phyloP scores from a whole-genome alignment of 2,329 filamentous ascomycete species.

The Aspergillus fumigatiaffinis region DNA sequence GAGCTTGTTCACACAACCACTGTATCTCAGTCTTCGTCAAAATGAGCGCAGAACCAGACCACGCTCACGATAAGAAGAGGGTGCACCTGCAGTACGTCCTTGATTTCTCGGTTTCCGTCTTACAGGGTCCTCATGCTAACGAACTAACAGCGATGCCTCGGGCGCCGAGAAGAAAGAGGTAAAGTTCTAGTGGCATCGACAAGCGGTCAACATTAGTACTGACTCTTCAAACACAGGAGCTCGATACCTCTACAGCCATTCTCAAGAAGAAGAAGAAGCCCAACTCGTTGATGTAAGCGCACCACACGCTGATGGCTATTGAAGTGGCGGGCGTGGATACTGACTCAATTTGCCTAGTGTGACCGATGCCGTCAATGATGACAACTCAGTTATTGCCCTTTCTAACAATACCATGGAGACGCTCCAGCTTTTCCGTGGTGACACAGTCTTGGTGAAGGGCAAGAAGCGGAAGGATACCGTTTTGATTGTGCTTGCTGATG shows the following conservation, averaged over 20 bases:
- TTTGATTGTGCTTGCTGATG: slow-evolving; percentile 93
- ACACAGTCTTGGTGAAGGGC: slow-evolving; percentile 96
- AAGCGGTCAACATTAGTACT: slow-evolving; percentile 37
- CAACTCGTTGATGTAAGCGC: slow-evolving; percentile 87
- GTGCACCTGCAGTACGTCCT: slow-evolving; percentile 71
- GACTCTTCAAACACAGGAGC: slow-evolving; percentile 55
- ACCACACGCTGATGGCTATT: neutral
- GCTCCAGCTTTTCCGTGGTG: slow-evolving; percentile 95
- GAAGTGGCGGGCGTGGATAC: slow-evolving; percentile 12
- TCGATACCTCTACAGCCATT: slow-evolving; percentile 92
- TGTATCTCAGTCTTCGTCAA: slow-evolving; percentile 38
- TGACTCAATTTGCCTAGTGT: slow-evolving; percentile 58
- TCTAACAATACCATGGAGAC: slow-evolving; percentile 99
- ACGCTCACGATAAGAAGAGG: slow-evolving; percentile 69
- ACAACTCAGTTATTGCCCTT: slow-evolving; percentile 98
- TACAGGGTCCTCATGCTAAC: slow-evolving; percentile 38
- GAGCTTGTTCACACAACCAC: slow-evolving; percentile 23
- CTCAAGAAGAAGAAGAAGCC: slow-evolving; percentile 99
- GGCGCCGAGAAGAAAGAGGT: slow-evolving; percentile 83
- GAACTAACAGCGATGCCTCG: slow-evolving; percentile 68
- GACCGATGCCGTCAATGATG: slow-evolving; percentile 97
- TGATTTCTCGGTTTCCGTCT: slow-evolving; percentile 4
- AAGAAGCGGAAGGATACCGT: slow-evolving; percentile 99
- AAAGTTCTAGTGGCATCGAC: slow-evolving; percentile 21
- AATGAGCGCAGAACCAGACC: slow-evolving; percentile 67